Evolutionary conservation across 305 asterid genomes (phyloP).

Genomic region (Fraxinus velutina): DNA sequence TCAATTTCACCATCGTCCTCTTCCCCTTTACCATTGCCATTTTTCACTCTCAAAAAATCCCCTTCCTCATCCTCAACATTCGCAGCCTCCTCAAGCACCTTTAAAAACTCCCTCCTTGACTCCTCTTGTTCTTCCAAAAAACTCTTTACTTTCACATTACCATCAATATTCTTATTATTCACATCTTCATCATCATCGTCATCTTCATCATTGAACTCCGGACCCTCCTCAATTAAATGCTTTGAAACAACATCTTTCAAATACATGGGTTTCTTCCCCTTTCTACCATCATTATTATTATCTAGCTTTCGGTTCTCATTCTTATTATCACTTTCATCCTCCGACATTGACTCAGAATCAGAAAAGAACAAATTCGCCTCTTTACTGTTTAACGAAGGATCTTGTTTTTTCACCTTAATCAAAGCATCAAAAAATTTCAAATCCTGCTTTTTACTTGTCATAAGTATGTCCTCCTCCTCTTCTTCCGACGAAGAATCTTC

Average conservation of each 20-base stretch:
- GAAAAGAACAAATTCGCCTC: conserved; percentile 60
- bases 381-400: conserved; percentile 52
- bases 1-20: conserved; percentile 41
- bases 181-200: conserved; percentile 26
- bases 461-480: conserved; percentile 20
- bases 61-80: conserved; percentile 40
- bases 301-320: conserved; percentile 3
- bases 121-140: conserved; percentile 73
- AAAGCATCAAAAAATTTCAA: conserved; percentile 56
- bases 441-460: conserved; percentile 35
- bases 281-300: conserved; percentile 17
- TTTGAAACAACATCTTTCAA: conserved; percentile 67
- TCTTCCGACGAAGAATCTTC: conserved; percentile 41
- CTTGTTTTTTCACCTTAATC: conserved; percentile 55
- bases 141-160: conserved; percentile 40
- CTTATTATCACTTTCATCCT: conserved; percentile 15
- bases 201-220: conserved; percentile 43
- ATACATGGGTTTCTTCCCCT: conserved; percentile 59
- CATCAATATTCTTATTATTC: conserved; percentile 17
- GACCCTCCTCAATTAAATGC: conserved; percentile 72
- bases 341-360: conserved; percentile 33
- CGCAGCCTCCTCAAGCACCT: conserved; percentile 46
- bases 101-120: conserved; percentile 43
- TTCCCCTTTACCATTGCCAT: conserved; percentile 24
- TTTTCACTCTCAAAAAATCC: conserved; percentile 59